Percentiles rank a stretch among this genome's conserved stretches.
Conservation (phyloP, 805 yeast species). For the Starmerella potacharoeniae region DNA sequence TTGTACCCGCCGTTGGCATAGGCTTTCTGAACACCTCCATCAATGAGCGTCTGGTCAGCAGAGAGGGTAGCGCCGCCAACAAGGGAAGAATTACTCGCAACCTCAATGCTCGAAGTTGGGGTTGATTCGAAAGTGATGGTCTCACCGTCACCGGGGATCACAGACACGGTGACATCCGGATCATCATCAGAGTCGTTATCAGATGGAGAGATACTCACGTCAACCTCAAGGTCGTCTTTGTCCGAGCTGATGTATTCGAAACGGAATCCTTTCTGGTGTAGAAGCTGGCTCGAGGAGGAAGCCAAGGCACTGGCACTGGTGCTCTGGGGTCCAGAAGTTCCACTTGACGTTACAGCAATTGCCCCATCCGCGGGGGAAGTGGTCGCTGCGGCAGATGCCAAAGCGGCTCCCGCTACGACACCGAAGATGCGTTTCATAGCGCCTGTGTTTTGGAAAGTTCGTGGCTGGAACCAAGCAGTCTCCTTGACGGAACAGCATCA, state of each 20-base stretch:
- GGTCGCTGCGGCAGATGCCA: neutral
- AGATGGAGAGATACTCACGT: slow-evolving; percentile 9
- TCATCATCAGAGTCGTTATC: slow-evolving; percentile 3
- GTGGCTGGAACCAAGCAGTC: neutral
- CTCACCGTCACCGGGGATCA: neutral
- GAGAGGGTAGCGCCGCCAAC: neutral
- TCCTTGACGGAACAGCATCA: neutral
- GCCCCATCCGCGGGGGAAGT: too few relatives aligned
- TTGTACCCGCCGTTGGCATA: neutral
- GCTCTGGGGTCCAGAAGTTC: too few relatives aligned
- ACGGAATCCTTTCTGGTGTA: slow-evolving; percentile 14
- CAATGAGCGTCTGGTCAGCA: neutral
- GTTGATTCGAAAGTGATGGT: neutral
- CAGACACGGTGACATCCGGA: neutral
- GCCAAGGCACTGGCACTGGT: too few relatives aligned
- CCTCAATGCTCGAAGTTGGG: neutral
- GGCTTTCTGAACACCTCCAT: neutral
- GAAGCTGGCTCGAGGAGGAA: neutral
- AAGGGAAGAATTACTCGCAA: neutral
- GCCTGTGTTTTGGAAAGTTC: neutral
- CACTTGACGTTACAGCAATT: neutral
- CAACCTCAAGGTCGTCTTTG: slow-evolving; percentile 18
- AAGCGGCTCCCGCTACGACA: neutral
- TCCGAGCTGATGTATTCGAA: slow-evolving; percentile 19
- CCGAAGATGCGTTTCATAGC: neutral